A percentile compares a stretch with the other conserved stretches of the same genome.
Conservation (phyloP, 2,329 filamentous ascomycete genomes). For the Atkinsonella hypoxylon region DNA sequence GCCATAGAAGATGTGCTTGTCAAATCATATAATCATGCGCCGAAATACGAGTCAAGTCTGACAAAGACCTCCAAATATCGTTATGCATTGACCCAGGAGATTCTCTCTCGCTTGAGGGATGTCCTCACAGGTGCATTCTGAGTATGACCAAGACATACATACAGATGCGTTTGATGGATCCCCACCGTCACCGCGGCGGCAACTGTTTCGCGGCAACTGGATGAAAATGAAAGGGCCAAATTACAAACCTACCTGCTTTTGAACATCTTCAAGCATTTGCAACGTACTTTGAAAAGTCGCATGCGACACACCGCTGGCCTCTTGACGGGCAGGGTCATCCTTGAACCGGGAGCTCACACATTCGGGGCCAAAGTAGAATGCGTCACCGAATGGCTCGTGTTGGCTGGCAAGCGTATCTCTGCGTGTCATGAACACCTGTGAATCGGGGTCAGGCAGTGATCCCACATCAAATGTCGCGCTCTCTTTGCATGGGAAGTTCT, state of each 20-base stretch:
- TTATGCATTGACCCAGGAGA: too few species aligned
- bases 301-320: constrained; percentile 52
- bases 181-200: background rate
- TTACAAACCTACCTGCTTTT: constrained; percentile 66
- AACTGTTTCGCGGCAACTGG: background rate
- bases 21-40: too few species aligned
- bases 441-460: background rate
- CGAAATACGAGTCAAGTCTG: too few species aligned
- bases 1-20: too few species aligned
- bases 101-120: too few species aligned
- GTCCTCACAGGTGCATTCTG: too few species aligned
- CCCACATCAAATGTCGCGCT: background rate
- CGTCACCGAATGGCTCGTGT: constrained; percentile 94
- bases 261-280: constrained; percentile 59
- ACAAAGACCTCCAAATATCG: too few species aligned
- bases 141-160: too few species aligned
- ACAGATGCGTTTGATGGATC: background rate
- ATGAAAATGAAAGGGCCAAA: constrained; percentile 3
- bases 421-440: constrained; percentile 90
- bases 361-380: constrained; percentile 93
- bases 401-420: constrained; percentile 68
- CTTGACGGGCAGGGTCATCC: constrained; percentile 44
- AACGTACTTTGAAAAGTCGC: constrained; percentile 70
- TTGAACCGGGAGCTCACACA: constrained; percentile 69
- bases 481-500: background rate